A percentile compares a stretch with the other conserved stretches of the same genome.
Evolutionary conservation across 441 rosid genomes (phyloP).

Genomic region (Adansonia rubrostipa): DNA sequence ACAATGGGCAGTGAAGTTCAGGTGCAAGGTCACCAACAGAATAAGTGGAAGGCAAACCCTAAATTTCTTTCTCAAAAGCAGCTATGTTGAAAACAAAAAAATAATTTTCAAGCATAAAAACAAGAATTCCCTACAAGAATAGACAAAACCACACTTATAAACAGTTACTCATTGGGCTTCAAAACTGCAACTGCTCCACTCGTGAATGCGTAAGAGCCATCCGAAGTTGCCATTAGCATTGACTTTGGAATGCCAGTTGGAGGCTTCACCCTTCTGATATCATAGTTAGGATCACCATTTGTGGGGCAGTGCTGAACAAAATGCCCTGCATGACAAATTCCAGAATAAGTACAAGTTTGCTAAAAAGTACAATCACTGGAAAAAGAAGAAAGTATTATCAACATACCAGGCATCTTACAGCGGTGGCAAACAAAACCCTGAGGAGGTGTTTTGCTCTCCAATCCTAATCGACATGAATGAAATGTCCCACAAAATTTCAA

Average conservation of each 20-base stretch:
- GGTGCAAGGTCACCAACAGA: constrained; percentile 95
- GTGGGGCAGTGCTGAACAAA: constrained; percentile 99
- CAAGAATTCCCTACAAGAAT: constrained; percentile 5
- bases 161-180: constrained; percentile 86
- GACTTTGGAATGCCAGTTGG: constrained; percentile 99
- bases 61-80: constrained; percentile 96
- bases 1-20: constrained; percentile 91
- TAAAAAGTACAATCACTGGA: constrained; percentile 2
- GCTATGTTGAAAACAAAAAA: constrained; percentile 55
- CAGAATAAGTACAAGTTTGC: constrained; percentile 15
- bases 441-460: constrained; percentile 97
- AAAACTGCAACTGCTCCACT: constrained; percentile 96
- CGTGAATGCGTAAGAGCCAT: constrained; percentile 96
- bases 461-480: constrained; percentile 44
- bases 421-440: constrained; percentile 96
- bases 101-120: constrained; percentile 14
- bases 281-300: constrained; percentile 92
- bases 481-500: constrained; percentile 17
- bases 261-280: constrained; percentile 89
- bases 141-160: constrained; percentile 19
- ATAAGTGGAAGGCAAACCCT: constrained; percentile 91
- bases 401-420: constrained; percentile 89
- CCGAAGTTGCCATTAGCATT: constrained; percentile 94
- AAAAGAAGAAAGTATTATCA: constrained; percentile 13
- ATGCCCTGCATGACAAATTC: constrained; percentile 63